These are phyloP conservation scores for Penicilliopsis zonata DNA, from an alignment of 495 filamentous ascomycete genomes.

Conservation along the genomic window DNA sequence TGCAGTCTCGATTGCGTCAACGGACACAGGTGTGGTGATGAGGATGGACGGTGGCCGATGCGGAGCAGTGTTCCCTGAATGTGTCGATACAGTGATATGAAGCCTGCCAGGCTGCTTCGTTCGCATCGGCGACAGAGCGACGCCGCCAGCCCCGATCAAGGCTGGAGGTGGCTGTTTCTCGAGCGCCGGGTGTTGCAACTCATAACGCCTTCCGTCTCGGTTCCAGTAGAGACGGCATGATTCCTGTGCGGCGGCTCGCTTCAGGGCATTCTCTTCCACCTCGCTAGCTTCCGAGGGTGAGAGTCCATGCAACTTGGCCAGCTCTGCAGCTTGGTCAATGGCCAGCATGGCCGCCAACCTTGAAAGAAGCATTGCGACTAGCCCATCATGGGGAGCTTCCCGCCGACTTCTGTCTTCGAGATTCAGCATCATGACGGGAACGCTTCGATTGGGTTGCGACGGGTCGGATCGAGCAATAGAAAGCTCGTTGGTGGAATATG, in stretches of 20 bases:
- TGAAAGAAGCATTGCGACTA: slow-evolving; percentile 65
- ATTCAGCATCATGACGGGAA: slow-evolving; percentile 44
- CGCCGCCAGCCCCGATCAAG: slow-evolving; percentile 42
- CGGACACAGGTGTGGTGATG: slow-evolving; percentile 25
- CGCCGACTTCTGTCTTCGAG: slow-evolving; percentile 46
- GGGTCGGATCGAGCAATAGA: slow-evolving; percentile 28
- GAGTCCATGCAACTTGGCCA: slow-evolving; percentile 29
- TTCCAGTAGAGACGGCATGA: slow-evolving; percentile 64
- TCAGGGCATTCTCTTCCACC: slow-evolving; percentile 44
- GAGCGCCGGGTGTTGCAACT: slow-evolving; percentile 59
- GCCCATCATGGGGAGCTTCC: slow-evolving; percentile 50
- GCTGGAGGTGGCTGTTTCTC: slow-evolving; percentile 38
- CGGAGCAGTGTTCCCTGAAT: slow-evolving; percentile 12
- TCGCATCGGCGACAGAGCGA: slow-evolving; percentile 48
- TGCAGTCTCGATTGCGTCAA: slow-evolving; percentile 22
- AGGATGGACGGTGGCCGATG: slow-evolving; percentile 28
- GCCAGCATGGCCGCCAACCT: slow-evolving; percentile 57
- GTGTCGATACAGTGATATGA: slow-evolving; percentile 28
- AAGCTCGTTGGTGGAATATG: slow-evolving; percentile 27
- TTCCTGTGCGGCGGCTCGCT: slow-evolving; percentile 56
- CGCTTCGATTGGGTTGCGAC: slow-evolving; percentile 18
- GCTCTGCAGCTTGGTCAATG: slow-evolving; percentile 45
- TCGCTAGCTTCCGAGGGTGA: slow-evolving; percentile 28
- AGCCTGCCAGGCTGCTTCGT: slow-evolving; percentile 22
- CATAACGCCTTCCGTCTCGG: slow-evolving; percentile 46